These are phyloP conservation scores for Yamadazyma sp. DNA, from an alignment of 1,139 yeast species.

Conservation along the genomic window DNA sequence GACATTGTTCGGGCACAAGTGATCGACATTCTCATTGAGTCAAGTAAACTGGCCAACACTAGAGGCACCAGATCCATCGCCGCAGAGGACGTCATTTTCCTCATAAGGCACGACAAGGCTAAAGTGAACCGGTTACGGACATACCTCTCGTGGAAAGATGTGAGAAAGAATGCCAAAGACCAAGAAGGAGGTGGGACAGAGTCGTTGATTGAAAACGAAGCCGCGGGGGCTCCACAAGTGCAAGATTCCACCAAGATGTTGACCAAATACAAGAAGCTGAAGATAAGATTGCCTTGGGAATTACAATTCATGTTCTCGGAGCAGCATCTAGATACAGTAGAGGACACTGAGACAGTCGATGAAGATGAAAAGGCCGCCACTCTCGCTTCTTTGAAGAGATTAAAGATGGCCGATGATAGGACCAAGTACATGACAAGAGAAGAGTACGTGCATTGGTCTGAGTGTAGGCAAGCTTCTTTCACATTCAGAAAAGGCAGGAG, in stretches of 20 bases:
- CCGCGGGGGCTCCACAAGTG: conserved; percentile 31
- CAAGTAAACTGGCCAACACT: conserved; percentile 72
- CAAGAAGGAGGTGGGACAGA: conserved; percentile 86
- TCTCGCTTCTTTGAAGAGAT: conserved; percentile 78
- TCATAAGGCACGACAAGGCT: conserved; percentile 91
- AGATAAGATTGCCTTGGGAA: conserved; percentile 93
- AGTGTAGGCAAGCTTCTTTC: conserved; percentile 95
- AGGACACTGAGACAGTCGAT: conserved; percentile 75
- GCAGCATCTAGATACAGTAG: conserved; percentile 82
- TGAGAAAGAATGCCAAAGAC: conserved; percentile 94
- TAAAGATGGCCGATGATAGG: conserved; percentile 92
- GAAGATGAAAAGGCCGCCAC: conserved; percentile 91
- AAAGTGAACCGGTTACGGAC: conserved; percentile 90
- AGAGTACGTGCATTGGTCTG: conserved; percentile 98
- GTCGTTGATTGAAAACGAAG: conserved; percentile 41
- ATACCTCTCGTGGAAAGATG: conserved; percentile 95
- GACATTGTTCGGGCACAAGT: conserved; percentile 96
- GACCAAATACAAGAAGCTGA: conserved; percentile 67
- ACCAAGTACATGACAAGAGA: conserved; percentile 93
- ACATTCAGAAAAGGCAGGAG: conserved; percentile 91
- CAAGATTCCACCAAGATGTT: conserved; percentile 59
- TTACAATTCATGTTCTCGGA: conserved; percentile 89
- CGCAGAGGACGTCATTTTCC: conserved; percentile 89
- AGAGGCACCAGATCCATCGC: conserved; percentile 85
- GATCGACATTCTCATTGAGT: conserved; percentile 78